These are phyloP conservation scores for Phaseolus lunatus DNA, from an alignment of 306 rosid species.

Conservation along the genomic window DNA sequence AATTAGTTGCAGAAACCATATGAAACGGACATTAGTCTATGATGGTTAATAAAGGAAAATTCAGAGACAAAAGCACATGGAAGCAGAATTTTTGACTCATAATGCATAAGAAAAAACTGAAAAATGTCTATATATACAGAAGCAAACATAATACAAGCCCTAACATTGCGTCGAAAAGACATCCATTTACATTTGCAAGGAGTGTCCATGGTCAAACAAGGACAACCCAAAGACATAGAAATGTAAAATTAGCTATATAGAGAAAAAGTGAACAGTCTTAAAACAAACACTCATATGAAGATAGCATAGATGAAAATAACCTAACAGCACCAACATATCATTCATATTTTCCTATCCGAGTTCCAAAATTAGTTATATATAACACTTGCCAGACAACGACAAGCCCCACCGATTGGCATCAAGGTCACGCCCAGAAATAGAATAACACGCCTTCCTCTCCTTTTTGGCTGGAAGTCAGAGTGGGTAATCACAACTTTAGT, in stretches of 20 bases:
- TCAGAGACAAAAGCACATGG: neutral
- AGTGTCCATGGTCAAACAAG: constrained; percentile 44
- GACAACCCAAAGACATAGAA: constrained; percentile 43
- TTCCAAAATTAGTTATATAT: constrained; percentile 70
- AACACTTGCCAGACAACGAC: constrained; percentile 61
- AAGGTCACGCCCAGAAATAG: constrained; percentile 54
- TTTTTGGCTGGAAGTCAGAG: constrained; percentile 56
- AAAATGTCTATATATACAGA: constrained; percentile 35
- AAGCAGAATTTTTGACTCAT: neutral
- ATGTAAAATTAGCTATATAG: constrained; percentile 51
- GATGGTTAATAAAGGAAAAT: neutral
- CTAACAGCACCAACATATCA: constrained; percentile 68
- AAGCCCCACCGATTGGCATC: constrained; percentile 58
- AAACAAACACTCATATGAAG: constrained; percentile 55
- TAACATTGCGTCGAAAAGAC: constrained; percentile 34
- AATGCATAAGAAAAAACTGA: constrained; percentile 19
- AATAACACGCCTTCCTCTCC: constrained; percentile 55
- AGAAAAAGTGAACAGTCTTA: constrained; percentile 48
- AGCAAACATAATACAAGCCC: constrained; percentile 44
- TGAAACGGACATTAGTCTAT: neutral
- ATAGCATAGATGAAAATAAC: constrained; percentile 58
- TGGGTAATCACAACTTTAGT: constrained; percentile 52
- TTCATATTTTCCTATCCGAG: constrained; percentile 65
- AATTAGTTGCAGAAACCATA: neutral
- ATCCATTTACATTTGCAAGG: constrained; percentile 58